Base-by-base conservation (phyloP, 208 protist genomes). In the Trypanosoma boissoni region DNA sequence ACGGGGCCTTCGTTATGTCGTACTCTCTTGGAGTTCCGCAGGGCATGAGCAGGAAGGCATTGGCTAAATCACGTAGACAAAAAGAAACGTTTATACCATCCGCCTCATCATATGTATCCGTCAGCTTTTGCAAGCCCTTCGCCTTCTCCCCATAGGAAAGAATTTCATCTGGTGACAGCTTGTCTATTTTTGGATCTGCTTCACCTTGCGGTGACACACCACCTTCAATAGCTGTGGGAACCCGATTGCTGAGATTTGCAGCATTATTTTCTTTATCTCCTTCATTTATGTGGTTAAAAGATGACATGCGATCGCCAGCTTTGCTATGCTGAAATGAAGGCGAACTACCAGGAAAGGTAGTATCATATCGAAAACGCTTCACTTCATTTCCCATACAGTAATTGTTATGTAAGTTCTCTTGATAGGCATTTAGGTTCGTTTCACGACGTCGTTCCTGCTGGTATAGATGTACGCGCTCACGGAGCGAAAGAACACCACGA, bases 51-150 rank as follows among this genome's bases (percentile, higher is more conserved):
- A 86, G 46, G 24, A 89, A 74, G 20, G 73, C 76, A 9, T 79
- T 78, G 2, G 78, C 73, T 21, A 89, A 76, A 49, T 86, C 83
- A 18, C 78, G 72, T 21, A 89, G 72, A 16, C 76, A 80, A 51
- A 89, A 83, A 42, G 76, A 79, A 16, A 89, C 70, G 58, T 89
- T 89, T 26, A 77, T 58, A 3, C 78, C 82, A 29, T 76, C 72
- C 26, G 61, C 64, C 31, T 58, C 37, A 50, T 44, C 8, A 61
- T 52, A 59, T 14, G 64, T 18, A n/a, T 34, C 6, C 2, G 56
- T 59, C 27, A 71, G 50, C 37, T 48, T 53, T 24, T 60, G 10
- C 24, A 68, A 37, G 18, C 45, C 31, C 20, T 28, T 1, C 2
- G 44, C 21, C 24, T 60, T 2, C 1, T 50, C 44, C 6, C 34